Percentiles rank a stretch among this genome's conserved stretches.
Conservation (phyloP, 768 basidiomycete species). For the Mycena metata region DNA sequence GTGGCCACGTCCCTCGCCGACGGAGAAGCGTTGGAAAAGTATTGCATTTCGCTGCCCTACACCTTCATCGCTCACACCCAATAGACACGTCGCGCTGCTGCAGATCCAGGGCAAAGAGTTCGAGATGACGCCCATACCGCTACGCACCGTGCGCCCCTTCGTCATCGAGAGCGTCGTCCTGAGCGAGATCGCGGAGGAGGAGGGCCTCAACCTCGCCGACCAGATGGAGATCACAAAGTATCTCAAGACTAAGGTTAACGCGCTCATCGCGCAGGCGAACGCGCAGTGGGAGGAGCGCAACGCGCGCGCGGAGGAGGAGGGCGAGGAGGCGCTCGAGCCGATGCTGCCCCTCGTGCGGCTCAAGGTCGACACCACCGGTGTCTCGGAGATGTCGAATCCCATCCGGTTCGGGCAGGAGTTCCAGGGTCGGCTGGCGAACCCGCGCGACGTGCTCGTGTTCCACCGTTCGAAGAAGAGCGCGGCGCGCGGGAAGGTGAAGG, state of each 20-base stretch:
- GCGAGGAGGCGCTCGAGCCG: conserved; percentile 69
- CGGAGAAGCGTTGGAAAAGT: conserved; percentile 95
- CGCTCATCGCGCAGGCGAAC: conserved; percentile 84
- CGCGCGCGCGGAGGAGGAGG: conserved; percentile 67
- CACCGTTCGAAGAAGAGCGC: conserved; percentile 82
- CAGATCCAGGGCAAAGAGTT: conserved; percentile 92
- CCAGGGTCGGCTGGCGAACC: conserved; percentile 91
- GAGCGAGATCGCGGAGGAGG: conserved; percentile 82
- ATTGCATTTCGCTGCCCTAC: conserved; percentile 34
- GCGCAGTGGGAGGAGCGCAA: conserved; percentile 84
- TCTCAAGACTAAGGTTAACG: conserved; percentile 81
- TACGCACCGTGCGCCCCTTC: conserved; percentile 95
- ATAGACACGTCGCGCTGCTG: conserved; percentile 91
- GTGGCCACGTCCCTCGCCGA: conserved; percentile 95
- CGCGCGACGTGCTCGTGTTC: conserved; percentile 92
- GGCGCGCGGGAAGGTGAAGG: conserved; percentile 66
- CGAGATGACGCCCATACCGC: conserved; percentile 84
- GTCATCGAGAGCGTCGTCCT: conserved; percentile 87
- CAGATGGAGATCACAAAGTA: conserved; percentile 88
- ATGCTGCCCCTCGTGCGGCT: conserved; percentile 92
- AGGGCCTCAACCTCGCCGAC: conserved; percentile 81
- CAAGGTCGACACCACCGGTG: conserved; percentile 93
- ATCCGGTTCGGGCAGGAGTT: conserved; percentile 98
- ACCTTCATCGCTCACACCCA: conserved; percentile 5
- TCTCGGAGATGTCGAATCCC: conserved; percentile 93